Base-by-base conservation (phyloP, 106 monocot genomes). In the Allium cepa region DNA sequence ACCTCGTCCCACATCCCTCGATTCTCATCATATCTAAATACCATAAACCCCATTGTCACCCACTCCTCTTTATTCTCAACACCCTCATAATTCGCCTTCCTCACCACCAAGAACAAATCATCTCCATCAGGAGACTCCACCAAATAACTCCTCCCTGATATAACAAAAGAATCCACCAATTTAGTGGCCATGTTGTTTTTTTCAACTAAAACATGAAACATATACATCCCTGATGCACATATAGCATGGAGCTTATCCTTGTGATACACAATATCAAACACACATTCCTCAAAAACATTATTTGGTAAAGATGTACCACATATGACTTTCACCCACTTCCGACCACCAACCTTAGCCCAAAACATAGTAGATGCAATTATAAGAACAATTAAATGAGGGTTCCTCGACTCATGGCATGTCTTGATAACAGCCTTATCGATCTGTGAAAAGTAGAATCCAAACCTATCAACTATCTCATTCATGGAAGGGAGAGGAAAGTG, bases 51-150 rank as follows among this genome's bases (percentile, higher is more conserved):
- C 36, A 36, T 36, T 36, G 36, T 36, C 36, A 36, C 36, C 36
- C 36, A 36, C 36, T 36, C 36, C 5, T 36, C 36, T 36, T 36
- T 36, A 36, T 36, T 36, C 36, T 55, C 15, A 55, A 12, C 53
- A 3, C 15, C 18, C 18, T 8, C 58, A 7, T 58, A 58, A 58
- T 16, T 8, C 15, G 58, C 15, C n/a, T 58, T 58, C 58, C 53
- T 55, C 2, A 16, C 10, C 18, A 58, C n/a, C n/a, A 58, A 58
- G 16, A 58, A 58, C n/a, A 58, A 18, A 18, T 58, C 58, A 15
- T 58, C 58, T 16, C 58, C 58, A 58, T 58, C 18, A 11, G 58
- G 58, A 15, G 58, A 58, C 58, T 58, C 58, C 58, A 15, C n/a
- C 58, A 58, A 16, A 58, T 16, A 16, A 8, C 58, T 16, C 18